Evolutionary conservation across 306 rosid genomes (phyloP), one percentile per base, ranked within the genome.

Genomic region (Echinosophora koreensis): DNA sequence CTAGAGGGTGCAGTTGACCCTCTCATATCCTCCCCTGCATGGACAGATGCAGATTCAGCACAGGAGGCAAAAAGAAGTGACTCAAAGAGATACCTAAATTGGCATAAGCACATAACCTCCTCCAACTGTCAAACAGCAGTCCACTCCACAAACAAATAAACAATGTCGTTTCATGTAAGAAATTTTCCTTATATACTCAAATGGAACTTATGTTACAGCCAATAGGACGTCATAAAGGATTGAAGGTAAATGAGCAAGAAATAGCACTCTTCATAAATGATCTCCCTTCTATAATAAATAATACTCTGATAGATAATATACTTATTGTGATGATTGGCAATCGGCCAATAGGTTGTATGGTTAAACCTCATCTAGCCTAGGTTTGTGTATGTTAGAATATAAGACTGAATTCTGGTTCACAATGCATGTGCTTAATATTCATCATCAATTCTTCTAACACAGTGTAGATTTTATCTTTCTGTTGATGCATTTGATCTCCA

Each of bases 401-500:
- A 16, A 16, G 35, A 67, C 42, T 64, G 61, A 81, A 65, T 22
- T 83, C 89, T 10, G 65, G 61, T 3, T 80, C 77, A 37, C 62
- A 75, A 27, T 27, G 38, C 74, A 71, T 42, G 56, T 80, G 47
- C 73, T 80, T 80, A 10, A 85, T 80, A 61, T 81, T 81, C 41
- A 37, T 66, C 41, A 71, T 85, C 72, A 88, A 79, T 65, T 76
- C 84, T 72, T 85, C 86, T 78, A 92, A 74, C 84, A 78, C 74
- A 3, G 85, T 74, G 73, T 87, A 85, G 57, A 92, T 85, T 51
- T 78, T 75, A 47, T 87, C 87, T 44, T 84, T 89, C 65, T 82
- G 83, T 4, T 82, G 81, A 84, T 92, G 97, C 5, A 71, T 80
- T 82, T 81, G 86, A 83, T 90, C 93, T 64, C 96, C 83, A 3